A percentile compares a stretch with the other conserved stretches of the same genome.
phyloP scores from a whole-genome alignment of 495 filamentous ascomycete genomes.

The Corynascus novoguineensis region DNA sequence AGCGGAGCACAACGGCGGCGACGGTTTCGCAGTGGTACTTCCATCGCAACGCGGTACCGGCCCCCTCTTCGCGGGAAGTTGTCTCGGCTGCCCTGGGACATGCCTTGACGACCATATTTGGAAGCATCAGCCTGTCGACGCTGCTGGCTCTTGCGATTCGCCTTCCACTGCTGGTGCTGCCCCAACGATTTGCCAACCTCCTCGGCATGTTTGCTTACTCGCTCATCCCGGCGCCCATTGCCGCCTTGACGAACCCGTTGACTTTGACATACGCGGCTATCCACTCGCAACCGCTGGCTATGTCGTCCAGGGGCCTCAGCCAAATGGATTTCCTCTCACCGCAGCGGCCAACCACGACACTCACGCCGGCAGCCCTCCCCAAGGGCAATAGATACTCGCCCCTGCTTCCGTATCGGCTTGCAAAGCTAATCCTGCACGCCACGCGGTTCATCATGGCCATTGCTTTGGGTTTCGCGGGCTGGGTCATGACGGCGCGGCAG shows the following conservation, averaged over 20 bases:
- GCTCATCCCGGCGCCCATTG: constrained; percentile 75
- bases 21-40: constrained; percentile 99
- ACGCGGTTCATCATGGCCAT: constrained; percentile 84
- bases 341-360: constrained; percentile 54
- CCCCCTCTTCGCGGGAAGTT: constrained; percentile 67
- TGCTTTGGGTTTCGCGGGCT: constrained; percentile 88
- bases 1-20: constrained; percentile 86
- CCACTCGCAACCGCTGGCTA: constrained; percentile 73
- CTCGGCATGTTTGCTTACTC: constrained; percentile 71
- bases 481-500: constrained; percentile 85
- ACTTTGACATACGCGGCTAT: constrained; percentile 91
- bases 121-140: constrained; percentile 82
- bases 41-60: constrained; percentile 76
- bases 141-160: constrained; percentile 74
- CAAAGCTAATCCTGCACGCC: constrained; percentile 86
- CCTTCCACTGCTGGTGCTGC: constrained; percentile 79
- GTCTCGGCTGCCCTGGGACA: constrained; percentile 77
- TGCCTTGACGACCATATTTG: constrained; percentile 79
- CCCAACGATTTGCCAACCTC: constrained; percentile 56
- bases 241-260: constrained; percentile 80
- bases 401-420: constrained; percentile 69
- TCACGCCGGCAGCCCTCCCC: constrained; percentile 53
- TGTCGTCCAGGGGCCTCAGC: constrained; percentile 68
- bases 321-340: constrained; percentile 69
- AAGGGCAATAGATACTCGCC: constrained; percentile 41